Base-by-base conservation (phyloP, 129 eudicot species). In the Artemisia annua region DNA sequence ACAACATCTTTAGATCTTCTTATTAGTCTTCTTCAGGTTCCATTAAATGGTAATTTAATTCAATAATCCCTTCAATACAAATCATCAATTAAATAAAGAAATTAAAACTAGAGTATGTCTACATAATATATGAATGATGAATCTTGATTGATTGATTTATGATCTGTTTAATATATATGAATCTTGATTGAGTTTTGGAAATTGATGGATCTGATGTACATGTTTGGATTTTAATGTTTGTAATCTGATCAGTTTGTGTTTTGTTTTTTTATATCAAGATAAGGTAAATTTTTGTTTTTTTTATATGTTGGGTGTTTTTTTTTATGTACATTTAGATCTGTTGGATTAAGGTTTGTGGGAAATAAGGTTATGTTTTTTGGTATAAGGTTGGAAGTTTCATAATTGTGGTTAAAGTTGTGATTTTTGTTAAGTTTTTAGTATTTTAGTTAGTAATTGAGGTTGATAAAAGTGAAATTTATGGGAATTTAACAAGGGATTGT, bases 121-220 rank as follows among this genome's bases (percentile, higher is more conserved):
- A 28, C 4, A 28, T 26, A 26, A 28, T 28, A 28, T 28, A 28
- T 28, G 32, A 28, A 4, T 28, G 32, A 28, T 69, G 66, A 53
- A 67, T 79, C 69, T 39, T 43, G 59, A 79, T 72, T 60, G 75
- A 72, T 67, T 24, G 1, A 24, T 24, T 5, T 66, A 49, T 81
- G 86, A 82, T 85, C 83, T 75, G 8, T 74, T 49, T 2, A 66
- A 48, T 74, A 61, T 5, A 87, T 61, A 3, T 76, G 88, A 82
- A 68, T 79, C 57, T 70, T 11, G 43, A 79, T 77, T 76, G 74
- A 83, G 79, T 56, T 76, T 78, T 58, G 71, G 54, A 71, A 10
- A 11, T 82, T 69, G 77, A 63, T 78, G 77, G 86, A 83, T 87
- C 86, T 69, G 73, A 85, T 90, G 86, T 65, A 77, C 54, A 30